Percentiles rank a stretch among this genome's conserved stretches.
Conservation (phyloP, 106 monocot genomes). For the Vanilla planifolia region DNA sequence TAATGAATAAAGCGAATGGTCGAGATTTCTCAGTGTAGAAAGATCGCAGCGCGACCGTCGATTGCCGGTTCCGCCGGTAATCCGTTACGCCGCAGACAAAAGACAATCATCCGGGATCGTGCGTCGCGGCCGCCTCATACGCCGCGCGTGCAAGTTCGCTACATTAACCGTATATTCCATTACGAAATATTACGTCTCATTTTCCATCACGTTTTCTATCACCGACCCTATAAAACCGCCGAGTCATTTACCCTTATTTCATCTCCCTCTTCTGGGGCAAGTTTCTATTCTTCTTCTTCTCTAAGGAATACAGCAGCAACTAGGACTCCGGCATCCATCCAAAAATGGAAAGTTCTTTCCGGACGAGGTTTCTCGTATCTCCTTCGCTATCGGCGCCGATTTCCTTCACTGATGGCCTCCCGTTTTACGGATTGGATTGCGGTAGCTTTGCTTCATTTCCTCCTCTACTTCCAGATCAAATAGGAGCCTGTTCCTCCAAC, state of each 20-base stretch:
- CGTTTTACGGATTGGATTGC: not conserved
- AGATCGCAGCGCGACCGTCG: not conserved
- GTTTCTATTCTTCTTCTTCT: not conserved
- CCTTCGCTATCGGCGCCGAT: slow-evolving; percentile 3
- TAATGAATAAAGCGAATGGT: not conserved
- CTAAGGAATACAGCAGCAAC: not conserved
- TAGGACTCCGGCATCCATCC: not conserved
- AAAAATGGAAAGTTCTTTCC: slow-evolving; percentile 2
- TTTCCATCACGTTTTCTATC: not conserved
- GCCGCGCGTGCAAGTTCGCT: slow-evolving; percentile 3
- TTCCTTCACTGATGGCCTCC: not conserved
- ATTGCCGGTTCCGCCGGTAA: slow-evolving; percentile 1
- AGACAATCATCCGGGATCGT: slow-evolving; percentile 6
- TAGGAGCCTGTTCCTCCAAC: not conserved
- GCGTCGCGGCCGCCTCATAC: slow-evolving; percentile 4
- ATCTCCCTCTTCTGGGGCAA: not conserved
- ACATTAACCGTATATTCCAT: not conserved
- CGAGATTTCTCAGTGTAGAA: not conserved
- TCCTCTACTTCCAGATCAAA: not conserved
- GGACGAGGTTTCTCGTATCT: slow-evolving; percentile 9
- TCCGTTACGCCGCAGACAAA: not conserved
- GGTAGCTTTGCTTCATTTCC: not conserved
- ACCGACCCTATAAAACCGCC: not conserved
- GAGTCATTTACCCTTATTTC: too few species aligned
- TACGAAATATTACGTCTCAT: not conserved